Percentiles rank a stretch among this genome's conserved stretches.
phyloP scores from a whole-genome alignment of 306 rosid genomes.

The Heteromeles arbutifolia region DNA sequence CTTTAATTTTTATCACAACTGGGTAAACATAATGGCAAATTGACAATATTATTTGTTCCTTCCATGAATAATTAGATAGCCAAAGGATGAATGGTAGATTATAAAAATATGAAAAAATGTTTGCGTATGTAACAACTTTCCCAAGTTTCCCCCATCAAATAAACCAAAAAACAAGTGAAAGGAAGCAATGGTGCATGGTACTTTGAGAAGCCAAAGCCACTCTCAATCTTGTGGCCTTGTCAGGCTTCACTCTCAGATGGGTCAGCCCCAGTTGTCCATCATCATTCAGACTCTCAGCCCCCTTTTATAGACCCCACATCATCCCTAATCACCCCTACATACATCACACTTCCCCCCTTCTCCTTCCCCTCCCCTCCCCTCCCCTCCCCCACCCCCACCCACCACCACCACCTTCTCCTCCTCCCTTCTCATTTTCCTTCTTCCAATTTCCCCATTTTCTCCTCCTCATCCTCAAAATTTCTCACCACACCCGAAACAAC shows the following conservation, averaged over 20 bases:
- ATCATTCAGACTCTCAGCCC: constrained; percentile 28
- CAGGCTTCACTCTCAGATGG: constrained; percentile 79
- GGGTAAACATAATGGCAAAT: neutral
- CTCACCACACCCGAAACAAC: neutral
- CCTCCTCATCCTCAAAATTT: neutral
- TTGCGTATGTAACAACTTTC: neutral
- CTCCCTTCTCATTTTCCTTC: too few relatives aligned
- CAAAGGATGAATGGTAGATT: neutral
- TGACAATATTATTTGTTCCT: neutral
- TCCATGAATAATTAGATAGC: neutral
- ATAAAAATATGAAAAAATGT: neutral
- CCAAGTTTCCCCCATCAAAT: neutral
- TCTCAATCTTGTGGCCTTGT: constrained; percentile 62
- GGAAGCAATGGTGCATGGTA: constrained; percentile 37
- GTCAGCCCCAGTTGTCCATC: constrained; percentile 58
- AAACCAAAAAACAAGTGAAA: constrained; percentile 21
- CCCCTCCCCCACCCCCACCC: neutral
- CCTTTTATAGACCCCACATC: constrained; percentile 60
- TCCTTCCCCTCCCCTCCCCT: constrained; percentile 2
- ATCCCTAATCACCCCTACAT: neutral
- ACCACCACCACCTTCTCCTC: too few relatives aligned
- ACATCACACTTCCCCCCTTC: neutral
- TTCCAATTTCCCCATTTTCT: neutral
- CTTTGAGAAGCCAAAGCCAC: constrained; percentile 57
- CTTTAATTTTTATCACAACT: neutral